These are phyloP conservation scores for Rhizopogon sp. DNA, from an alignment of 768 basidiomycete genomes.

Conservation along the genomic window DNA sequence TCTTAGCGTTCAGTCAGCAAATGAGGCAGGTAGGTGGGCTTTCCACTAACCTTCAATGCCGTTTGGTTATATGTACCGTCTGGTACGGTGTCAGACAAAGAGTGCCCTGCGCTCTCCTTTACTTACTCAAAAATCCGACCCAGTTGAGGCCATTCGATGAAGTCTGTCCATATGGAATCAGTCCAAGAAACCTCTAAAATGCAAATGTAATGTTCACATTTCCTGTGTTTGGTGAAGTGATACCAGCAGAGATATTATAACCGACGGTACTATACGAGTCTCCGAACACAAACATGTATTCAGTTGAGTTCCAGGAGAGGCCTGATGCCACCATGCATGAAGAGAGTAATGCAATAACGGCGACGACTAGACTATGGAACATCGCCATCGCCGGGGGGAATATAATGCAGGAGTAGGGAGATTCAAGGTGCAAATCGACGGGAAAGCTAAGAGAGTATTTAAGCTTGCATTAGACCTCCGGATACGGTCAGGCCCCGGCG, in stretches of 20 bases:
- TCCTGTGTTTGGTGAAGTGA: conserved; percentile 46
- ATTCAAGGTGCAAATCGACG: not conserved
- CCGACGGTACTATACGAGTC: conserved; percentile 61
- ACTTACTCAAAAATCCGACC: no score
- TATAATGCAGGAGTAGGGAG: not conserved
- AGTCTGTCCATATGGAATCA: conserved; percentile 29
- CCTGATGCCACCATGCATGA: conserved; percentile 10
- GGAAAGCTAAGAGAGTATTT: no score
- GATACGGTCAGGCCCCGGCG: no score
- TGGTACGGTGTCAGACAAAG: conserved; percentile 14
- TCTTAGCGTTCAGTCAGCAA: conserved; percentile 23
- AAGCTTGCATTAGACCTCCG: no score
- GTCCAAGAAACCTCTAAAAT: not conserved
- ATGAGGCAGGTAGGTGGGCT: not conserved
- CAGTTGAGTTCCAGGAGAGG: conserved; percentile 45
- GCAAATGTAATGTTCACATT: conserved; percentile 32
- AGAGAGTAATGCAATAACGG: conserved; percentile 3
- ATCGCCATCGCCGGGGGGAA: conserved; percentile 10
- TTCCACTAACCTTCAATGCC: conserved; percentile 35
- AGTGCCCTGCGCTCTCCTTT: no score
- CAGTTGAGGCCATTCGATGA: conserved; percentile 36
- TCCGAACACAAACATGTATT: conserved; percentile 57
- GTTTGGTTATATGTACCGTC: conserved; percentile 54
- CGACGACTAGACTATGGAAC: not conserved
- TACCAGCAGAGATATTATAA: conserved; percentile 53